Conservation (phyloP, 345 rosid genomes). For the Triadica sebifera region DNA sequence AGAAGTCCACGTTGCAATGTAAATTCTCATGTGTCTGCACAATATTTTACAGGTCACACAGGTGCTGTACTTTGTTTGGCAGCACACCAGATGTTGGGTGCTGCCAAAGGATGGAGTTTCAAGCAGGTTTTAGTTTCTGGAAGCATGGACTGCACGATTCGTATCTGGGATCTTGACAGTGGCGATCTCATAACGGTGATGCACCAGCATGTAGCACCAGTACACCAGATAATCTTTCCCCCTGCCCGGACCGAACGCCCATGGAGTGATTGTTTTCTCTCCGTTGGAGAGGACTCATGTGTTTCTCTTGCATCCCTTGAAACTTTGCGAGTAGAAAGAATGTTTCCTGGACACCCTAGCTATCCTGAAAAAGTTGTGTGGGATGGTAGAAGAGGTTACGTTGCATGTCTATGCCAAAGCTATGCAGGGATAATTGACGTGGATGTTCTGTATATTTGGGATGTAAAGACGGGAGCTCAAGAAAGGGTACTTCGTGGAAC, state of each 20-base stretch:
- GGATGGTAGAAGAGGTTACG: constrained; percentile 88
- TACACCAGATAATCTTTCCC: constrained; percentile 78
- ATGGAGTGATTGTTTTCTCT: constrained; percentile 88
- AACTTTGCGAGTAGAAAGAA: constrained; percentile 80
- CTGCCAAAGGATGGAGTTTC: constrained; percentile 53
- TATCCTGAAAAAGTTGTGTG: constrained; percentile 77
- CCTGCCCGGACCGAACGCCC: constrained; percentile 66
- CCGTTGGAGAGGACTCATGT: constrained; percentile 81
- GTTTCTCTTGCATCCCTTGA: constrained; percentile 83
- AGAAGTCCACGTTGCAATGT: constrained; percentile 39
- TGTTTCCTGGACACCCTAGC: constrained; percentile 84
- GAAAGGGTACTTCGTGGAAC: constrained; percentile 82
- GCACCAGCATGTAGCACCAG: constrained; percentile 91
- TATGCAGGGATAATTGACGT: constrained; percentile 53
- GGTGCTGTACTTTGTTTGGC: constrained; percentile 85
- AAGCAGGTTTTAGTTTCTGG: constrained; percentile 74
- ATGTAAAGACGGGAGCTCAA: constrained; percentile 75
- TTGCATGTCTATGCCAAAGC: constrained; percentile 66
- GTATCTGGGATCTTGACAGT: constrained; percentile 74
- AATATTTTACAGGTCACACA: constrained; percentile 61
- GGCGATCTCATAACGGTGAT: constrained; percentile 63
- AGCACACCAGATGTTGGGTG: constrained; percentile 62
- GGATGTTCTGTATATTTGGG: constrained; percentile 84
- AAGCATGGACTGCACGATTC: constrained; percentile 82
- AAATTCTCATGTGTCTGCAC: constrained; percentile 51